These are phyloP conservation scores for Monilinia fructicola DNA, from an alignment of 2,329 filamentous ascomycete species.

Conservation along the genomic window DNA sequence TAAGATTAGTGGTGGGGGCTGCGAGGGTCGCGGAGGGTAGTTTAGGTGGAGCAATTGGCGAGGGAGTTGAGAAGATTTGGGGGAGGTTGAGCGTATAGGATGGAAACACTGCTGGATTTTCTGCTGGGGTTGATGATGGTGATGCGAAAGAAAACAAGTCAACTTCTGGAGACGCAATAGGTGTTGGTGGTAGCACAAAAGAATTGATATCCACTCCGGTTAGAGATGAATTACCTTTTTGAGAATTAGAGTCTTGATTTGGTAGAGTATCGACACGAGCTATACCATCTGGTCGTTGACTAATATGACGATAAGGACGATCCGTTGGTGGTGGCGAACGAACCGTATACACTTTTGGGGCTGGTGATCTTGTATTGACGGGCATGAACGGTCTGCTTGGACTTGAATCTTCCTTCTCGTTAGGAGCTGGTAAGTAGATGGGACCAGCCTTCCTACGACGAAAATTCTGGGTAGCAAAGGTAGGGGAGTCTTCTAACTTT, in stretches of 20 bases:
- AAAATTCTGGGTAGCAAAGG: neutral
- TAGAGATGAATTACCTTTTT: neutral
- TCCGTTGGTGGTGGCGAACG: slow-evolving; percentile 9
- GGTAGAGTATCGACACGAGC: neutral
- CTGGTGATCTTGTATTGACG: neutral
- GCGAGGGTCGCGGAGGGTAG: neutral
- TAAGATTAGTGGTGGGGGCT: too few species aligned
- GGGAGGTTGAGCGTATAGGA: neutral
- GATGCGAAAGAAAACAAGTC: neutral
- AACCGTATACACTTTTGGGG: neutral
- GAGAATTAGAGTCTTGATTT: neutral
- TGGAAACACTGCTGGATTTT: neutral
- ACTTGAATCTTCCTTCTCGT: neutral
- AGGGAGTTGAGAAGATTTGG: slow-evolving; percentile 7
- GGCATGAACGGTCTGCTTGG: neutral
- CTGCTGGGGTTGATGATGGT: neutral
- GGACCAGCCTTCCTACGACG: slow-evolving; percentile 1
- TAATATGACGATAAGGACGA: slow-evolving; percentile 20
- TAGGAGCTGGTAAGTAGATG: neutral
- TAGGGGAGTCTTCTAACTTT: neutral
- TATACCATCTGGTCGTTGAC: neutral
- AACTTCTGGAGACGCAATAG: neutral
- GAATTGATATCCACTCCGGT: neutral
- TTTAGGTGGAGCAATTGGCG: neutral
- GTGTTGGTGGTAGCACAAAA: neutral